A percentile compares a stretch with the other conserved stretches of the same genome.
phyloP scores from a whole-genome alignment of 495 filamentous ascomycete species.

The Margaritispora aquatica region DNA sequence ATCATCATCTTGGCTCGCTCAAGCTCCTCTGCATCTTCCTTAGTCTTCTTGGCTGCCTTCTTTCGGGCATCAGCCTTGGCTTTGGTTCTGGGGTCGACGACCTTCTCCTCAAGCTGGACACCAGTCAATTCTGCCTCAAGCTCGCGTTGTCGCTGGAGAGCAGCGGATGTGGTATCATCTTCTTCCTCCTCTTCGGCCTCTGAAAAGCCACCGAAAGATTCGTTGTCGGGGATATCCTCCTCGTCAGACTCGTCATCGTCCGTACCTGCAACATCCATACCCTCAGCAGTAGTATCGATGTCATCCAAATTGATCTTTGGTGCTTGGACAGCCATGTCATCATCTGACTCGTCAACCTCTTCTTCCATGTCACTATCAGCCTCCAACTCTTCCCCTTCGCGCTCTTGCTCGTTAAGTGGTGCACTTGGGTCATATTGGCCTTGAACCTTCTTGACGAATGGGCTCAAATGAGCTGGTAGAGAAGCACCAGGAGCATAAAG shows the following conservation, averaged over 20 bases:
- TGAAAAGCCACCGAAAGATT: slow-evolving; percentile 38
- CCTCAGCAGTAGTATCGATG: slow-evolving; percentile 32
- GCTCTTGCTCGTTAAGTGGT: slow-evolving; percentile 73
- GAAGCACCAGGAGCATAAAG: slow-evolving; percentile 84
- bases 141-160: slow-evolving; percentile 71
- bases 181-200: slow-evolving; percentile 41
- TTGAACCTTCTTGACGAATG: slow-evolving; percentile 82
- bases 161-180: slow-evolving; percentile 40
- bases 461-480: slow-evolving; percentile 89
- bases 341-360: slow-evolving; percentile 34
- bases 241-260: slow-evolving; percentile 39
- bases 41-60: slow-evolving; percentile 62
- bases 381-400: slow-evolving; percentile 67
- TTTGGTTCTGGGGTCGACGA: slow-evolving; percentile 48
- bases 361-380: slow-evolving; percentile 46
- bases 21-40: slow-evolving; percentile 73
- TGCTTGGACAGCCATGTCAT: slow-evolving; percentile 26
- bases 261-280: slow-evolving; percentile 35
- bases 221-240: slow-evolving; percentile 28
- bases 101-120: slow-evolving; percentile 35
- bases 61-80: slow-evolving; percentile 55
- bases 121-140: slow-evolving; percentile 80
- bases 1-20: slow-evolving; percentile 91
- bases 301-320: slow-evolving; percentile 29
- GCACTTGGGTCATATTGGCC: slow-evolving; percentile 85